Evolutionary conservation across 768 basidiomycete species (phyloP).

Genomic region (Gymnopilus dilepis): DNA sequence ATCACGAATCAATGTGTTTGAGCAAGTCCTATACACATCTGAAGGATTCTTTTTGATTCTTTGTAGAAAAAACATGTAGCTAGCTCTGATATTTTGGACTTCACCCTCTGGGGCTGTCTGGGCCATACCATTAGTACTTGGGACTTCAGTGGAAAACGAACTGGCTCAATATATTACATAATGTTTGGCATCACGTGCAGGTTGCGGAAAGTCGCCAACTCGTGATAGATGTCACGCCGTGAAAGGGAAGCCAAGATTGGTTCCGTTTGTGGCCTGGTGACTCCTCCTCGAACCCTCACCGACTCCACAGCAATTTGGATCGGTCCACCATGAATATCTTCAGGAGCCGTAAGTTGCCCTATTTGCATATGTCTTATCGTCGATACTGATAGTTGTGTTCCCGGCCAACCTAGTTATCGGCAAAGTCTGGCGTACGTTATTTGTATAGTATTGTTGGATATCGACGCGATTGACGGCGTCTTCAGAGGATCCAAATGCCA

Average conservation of each 20-base stretch:
- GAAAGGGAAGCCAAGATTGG: constrained; percentile 29
- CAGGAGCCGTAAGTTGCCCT: constrained; percentile 65
- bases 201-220: too few relatives aligned
- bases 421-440: constrained; percentile 90
- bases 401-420: constrained; percentile 69
- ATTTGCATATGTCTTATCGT: background rate
- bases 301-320: background rate
- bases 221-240: constrained; percentile 47
- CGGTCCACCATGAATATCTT: constrained; percentile 76
- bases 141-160: too few relatives aligned
- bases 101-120: too few relatives aligned
- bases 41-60: too few relatives aligned
- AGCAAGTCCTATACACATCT: too few relatives aligned
- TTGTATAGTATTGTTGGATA: constrained; percentile 15
- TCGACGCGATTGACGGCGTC: constrained; percentile 19
- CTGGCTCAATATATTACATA: too few relatives aligned
- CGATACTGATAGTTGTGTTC: background rate
- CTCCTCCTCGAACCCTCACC: background rate
- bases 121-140: too few relatives aligned
- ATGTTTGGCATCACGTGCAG: too few relatives aligned
- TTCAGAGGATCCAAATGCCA: constrained; percentile 90
- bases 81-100: too few relatives aligned
- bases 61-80: too few relatives aligned
- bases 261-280: constrained; percentile 13
- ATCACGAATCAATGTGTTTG: too few relatives aligned